Evolutionary conservation across 805 yeast genomes (phyloP).

Genomic region (Candida montana): DNA sequence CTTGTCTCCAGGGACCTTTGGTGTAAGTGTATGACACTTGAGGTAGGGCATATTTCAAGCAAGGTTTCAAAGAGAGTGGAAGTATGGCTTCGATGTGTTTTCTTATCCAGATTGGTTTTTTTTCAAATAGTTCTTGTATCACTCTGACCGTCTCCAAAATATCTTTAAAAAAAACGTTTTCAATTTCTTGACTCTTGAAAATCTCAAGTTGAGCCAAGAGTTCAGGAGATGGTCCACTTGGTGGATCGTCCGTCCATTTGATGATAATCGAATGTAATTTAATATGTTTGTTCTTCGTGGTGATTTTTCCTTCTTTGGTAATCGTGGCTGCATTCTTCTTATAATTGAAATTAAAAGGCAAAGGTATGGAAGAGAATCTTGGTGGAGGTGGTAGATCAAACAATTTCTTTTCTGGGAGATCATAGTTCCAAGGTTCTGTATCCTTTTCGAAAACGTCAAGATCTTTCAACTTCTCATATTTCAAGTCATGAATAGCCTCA

Average conservation of each 20-base stretch:
- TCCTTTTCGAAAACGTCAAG: constrained; percentile 32
- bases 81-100: constrained; percentile 57
- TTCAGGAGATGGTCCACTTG: constrained; percentile 44
- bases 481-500: constrained; percentile 36
- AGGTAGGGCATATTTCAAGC: constrained; percentile 74
- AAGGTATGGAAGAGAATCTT: constrained; percentile 64
- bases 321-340: constrained; percentile 61
- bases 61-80: constrained; percentile 37
- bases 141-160: constrained; percentile 26
- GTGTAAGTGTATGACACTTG: constrained; percentile 75
- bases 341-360: constrained; percentile 75
- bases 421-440: constrained; percentile 29
- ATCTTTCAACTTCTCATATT: constrained; percentile 35
- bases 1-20: constrained; percentile 93
- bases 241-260: constrained; percentile 44
- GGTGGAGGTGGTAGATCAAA: constrained; percentile 83
- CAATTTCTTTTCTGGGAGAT: constrained; percentile 12
- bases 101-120: constrained; percentile 83
- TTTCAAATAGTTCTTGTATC: constrained; percentile 45
- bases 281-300: constrained; percentile 37
- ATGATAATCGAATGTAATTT: constrained; percentile 52
- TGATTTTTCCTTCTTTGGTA: constrained; percentile 42
- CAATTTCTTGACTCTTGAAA: constrained; percentile 26
- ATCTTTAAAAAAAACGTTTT: constrained; percentile 24
- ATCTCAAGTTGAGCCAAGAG: constrained; percentile 41